phyloP scores from a whole-genome alignment of 176 grass and related monocot species.

The Eleusine indica region DNA sequence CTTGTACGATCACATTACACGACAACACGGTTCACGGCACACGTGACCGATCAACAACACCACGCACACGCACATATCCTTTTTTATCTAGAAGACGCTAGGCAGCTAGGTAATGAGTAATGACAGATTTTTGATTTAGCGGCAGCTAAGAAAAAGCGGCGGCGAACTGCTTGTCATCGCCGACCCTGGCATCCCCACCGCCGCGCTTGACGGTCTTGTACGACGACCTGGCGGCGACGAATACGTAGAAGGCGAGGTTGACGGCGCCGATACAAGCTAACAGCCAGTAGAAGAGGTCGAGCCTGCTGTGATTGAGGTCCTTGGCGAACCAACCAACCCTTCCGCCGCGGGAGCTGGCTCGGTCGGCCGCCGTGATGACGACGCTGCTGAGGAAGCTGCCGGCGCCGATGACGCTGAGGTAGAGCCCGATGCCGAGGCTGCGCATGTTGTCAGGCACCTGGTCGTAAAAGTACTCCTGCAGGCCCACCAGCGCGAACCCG shows the following conservation, averaged over 20 bases:
- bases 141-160: background rate
- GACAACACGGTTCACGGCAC: background rate
- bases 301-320: conserved; percentile 62
- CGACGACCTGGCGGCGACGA: conserved; percentile 58
- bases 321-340: conserved; percentile 63
- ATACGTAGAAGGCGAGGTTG: conserved; percentile 59
- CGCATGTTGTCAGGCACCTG: conserved; percentile 88
- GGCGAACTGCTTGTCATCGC: conserved; percentile 13
- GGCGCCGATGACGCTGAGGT: conserved; percentile 75
- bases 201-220: conserved; percentile 62
- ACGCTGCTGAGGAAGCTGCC: conserved; percentile 74
- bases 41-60: background rate
- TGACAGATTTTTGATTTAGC: background rate
- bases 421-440: conserved; percentile 76
- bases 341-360: conserved; percentile 27
- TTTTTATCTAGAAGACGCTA: background rate
- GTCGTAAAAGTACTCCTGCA: conserved; percentile 94
- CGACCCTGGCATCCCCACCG: conserved; percentile 39
- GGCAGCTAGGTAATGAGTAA: background rate
- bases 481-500: conserved; percentile 75
- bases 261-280: conserved; percentile 42
- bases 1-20: background rate
- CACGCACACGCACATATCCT: background rate
- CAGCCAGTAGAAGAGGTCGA: conserved; percentile 84
- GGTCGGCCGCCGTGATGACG: conserved; percentile 59